Evolutionary conservation across 805 yeast species (phyloP).

Genomic region (Lachancea fermentati): DNA sequence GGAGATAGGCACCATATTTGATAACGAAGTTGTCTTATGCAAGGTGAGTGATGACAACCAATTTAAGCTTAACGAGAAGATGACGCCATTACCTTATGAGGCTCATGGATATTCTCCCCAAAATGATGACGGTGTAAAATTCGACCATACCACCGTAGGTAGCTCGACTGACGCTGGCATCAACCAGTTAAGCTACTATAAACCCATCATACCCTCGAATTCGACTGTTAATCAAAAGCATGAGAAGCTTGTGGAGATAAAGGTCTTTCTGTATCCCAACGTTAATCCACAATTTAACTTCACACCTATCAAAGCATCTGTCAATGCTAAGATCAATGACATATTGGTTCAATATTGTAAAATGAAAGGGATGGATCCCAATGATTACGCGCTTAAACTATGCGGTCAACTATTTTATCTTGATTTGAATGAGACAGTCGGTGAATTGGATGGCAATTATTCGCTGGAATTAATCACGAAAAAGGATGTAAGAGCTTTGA

Average conservation of each 20-base stretch:
- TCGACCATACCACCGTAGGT: conserved; percentile 3
- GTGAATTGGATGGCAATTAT: conserved; percentile 38
- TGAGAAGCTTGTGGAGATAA: conserved; percentile 27
- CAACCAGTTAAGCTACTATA: conserved; percentile 35
- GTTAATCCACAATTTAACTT: conserved; percentile 24
- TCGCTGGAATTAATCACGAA: conserved; percentile 40
- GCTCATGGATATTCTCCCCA: conserved; percentile 8
- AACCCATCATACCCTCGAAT: conserved; percentile 32
- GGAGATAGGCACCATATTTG: conserved; percentile 62
- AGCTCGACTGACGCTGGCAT: conserved; percentile 11
- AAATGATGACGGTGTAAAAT: conserved; percentile 6
- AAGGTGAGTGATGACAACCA: conserved; percentile 45
- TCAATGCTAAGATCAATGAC: conserved; percentile 35
- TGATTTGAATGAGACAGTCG: conserved; percentile 37
- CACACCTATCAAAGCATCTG: conserved; percentile 27
- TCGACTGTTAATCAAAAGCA: conserved; percentile 15
- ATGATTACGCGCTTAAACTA: conserved; percentile 33
- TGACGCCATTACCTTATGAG: conserved; percentile 48
- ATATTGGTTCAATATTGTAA: conserved; percentile 33
- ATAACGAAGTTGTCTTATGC: conserved; percentile 76
- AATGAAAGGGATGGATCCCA: conserved; percentile 33
- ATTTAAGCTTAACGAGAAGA: conserved; percentile 40
- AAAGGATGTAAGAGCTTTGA: conserved; percentile 36
- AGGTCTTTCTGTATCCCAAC: conserved; percentile 34
- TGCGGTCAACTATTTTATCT: conserved; percentile 28